phyloP scores from a whole-genome alignment of 2,329 filamentous ascomycete genomes.

The Onygenales sp. region DNA sequence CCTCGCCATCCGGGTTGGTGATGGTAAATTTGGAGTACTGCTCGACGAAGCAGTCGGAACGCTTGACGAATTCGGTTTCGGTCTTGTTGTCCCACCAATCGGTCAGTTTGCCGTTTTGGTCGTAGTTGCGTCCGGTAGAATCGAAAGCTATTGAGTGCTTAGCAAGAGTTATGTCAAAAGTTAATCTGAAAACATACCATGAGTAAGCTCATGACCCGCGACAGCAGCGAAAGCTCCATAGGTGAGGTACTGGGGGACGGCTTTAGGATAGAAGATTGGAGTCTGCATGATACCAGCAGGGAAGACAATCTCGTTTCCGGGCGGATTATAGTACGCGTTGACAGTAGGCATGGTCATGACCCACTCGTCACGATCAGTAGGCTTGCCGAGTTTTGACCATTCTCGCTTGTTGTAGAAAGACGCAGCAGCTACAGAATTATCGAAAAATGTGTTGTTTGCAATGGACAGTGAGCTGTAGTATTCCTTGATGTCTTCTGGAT shows the following conservation, averaged over 20 bases:
- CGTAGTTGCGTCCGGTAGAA: slow-evolving; percentile 54
- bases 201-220: slow-evolving; percentile 59
- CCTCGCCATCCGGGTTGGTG: slow-evolving; percentile 45
- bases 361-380: slow-evolving; percentile 53
- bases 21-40: slow-evolving; percentile 56
- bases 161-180: background rate
- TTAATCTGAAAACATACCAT: slow-evolving; percentile 30
- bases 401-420: slow-evolving; percentile 38
- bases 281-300: slow-evolving; percentile 62
- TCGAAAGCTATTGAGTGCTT: slow-evolving; percentile 46
- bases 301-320: slow-evolving; percentile 60
- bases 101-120: slow-evolving; percentile 54
- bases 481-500: slow-evolving; percentile 44
- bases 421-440: slow-evolving; percentile 46
- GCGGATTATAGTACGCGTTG: slow-evolving; percentile 59
- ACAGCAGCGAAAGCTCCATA: slow-evolving; percentile 62
- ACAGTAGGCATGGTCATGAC: slow-evolving; percentile 50
- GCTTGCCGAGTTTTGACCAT: slow-evolving; percentile 52
- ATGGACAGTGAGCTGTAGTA: slow-evolving; percentile 50
- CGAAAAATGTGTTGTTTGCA: slow-evolving; percentile 44
- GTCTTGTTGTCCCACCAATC: slow-evolving; percentile 59
- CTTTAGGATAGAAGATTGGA: slow-evolving; percentile 51
- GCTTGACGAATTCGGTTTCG: slow-evolving; percentile 47
- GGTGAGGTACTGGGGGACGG: slow-evolving; percentile 54
- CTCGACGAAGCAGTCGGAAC: slow-evolving; percentile 57